Evolutionary conservation across 441 rosid genomes (phyloP), one percentile per base, ranked within the genome.

Genomic region (Brassica hybrid): DNA sequence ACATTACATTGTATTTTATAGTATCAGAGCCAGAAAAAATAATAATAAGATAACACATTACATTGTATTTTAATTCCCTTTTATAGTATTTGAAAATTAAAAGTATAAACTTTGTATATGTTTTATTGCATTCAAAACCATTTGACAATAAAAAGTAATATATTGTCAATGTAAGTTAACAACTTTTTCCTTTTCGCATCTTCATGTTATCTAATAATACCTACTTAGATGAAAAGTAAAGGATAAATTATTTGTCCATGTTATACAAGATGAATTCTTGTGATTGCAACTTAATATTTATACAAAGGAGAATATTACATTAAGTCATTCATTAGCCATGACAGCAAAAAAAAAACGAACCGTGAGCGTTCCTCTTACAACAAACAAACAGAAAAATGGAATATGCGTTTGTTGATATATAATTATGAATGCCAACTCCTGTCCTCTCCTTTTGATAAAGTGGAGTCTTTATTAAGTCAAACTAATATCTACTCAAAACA

Each of bases 381-480:
- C 34, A 30, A 30, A 30, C 34, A 30, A 30, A 30, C 34, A 30
- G 34, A 30, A 30, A 30, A 30, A 30, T 30, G 34, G 6, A 30
- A 30, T 30, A 30, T 30, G 34, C 34, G 34, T 30, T 30, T 30
- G 34, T 1, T 54, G 36, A 54, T 19, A 76, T 19, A 64, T 12
- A n/a, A 34, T 4, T 38, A 38, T 8, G 45, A 36, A 23, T 32
- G 62, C 71, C 67, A 18, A 63, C 75, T 69, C 45, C 1, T 6
- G 59, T 67, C 74, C 72, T 77, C 65, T 69, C 62, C 30, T 72
- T 78, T 34, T 41, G 8, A 66, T 72, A 78, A 78, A 78, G 81
- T 52, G 0, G 69, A 67, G 48, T 72, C 48, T 59, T 50, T 2
- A 9, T 17, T n/a, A 1, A n/a, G 60, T 69, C 71, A 71, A 71